phyloP scores from a whole-genome alignment of 441 rosid genomes.

The Populus hybrid region DNA sequence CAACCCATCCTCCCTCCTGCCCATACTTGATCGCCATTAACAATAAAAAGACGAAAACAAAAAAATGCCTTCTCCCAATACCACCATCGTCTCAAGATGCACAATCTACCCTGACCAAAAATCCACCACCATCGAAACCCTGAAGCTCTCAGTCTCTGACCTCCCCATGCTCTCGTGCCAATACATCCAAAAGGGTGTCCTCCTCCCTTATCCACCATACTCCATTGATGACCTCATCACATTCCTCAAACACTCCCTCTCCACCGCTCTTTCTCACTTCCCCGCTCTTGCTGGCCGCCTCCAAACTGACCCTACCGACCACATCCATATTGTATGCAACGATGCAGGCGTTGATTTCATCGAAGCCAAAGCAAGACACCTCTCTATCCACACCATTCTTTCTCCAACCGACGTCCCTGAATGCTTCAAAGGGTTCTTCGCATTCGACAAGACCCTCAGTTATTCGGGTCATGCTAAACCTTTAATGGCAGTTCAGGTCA shows the following conservation, averaged over 20 bases:
- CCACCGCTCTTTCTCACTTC: constrained; percentile 66
- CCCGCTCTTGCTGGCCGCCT: constrained; percentile 85
- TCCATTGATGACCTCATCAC: constrained; percentile 42
- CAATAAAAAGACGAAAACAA: background rate
- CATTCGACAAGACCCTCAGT: constrained; percentile 60
- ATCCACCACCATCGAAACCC: constrained; percentile 29
- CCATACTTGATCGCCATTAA: background rate
- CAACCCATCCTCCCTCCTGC: constrained; percentile 10
- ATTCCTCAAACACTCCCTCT: constrained; percentile 60
- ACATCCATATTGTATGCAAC: constrained; percentile 62
- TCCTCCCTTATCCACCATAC: constrained; percentile 51
- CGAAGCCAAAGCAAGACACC: constrained; percentile 45
- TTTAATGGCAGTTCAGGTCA: constrained; percentile 75
- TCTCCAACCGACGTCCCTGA: constrained; percentile 55
- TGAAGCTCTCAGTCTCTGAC: constrained; percentile 85
- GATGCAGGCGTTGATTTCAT: constrained; percentile 73
- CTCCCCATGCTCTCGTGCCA: constrained; percentile 97
- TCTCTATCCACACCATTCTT: constrained; percentile 40
- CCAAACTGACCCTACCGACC: constrained; percentile 54
- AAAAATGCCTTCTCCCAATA: constrained; percentile 50
- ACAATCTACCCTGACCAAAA: constrained; percentile 46
- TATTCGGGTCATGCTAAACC: constrained; percentile 74
- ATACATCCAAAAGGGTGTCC: constrained; percentile 91
- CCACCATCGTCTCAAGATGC: constrained; percentile 51
- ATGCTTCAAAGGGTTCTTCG: constrained; percentile 59